phyloP scores from a whole-genome alignment of 2,329 filamentous ascomycete genomes.

The Ophiostoma sp. region DNA sequence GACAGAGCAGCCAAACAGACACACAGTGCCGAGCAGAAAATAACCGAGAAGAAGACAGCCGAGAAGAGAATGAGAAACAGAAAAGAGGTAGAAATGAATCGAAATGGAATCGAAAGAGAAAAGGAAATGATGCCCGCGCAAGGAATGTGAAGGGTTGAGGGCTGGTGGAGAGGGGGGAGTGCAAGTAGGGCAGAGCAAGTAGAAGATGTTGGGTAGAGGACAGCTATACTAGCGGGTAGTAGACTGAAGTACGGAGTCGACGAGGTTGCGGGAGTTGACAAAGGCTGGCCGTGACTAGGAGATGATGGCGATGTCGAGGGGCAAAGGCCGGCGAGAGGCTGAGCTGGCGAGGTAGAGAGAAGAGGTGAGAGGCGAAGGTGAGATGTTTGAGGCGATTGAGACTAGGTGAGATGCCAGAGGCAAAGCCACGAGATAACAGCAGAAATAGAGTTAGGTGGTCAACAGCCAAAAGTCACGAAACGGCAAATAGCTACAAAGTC shows the following conservation, averaged over 20 bases:
- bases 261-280: not conserved
- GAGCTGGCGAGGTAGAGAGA: not conserved
- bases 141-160: constrained; percentile 4
- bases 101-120: not conserved
- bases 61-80: not conserved
- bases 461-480: not conserved
- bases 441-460: too few species aligned
- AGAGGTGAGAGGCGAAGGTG: not conserved
- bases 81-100: not conserved
- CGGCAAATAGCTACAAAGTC: not conserved
- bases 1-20: constrained; percentile 4
- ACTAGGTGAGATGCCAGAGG: not conserved
- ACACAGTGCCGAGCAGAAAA: not conserved
- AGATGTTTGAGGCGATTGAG: not conserved
- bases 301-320: constrained; percentile 1
- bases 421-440: not conserved
- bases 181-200: not conserved
- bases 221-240: not conserved
- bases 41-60: not conserved
- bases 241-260: not conserved
- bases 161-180: constrained; percentile 3
- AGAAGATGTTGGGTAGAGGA: not conserved
- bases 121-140: constrained; percentile 1
- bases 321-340: not conserved
- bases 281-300: not conserved